Base-by-base conservation (phyloP, 495 filamentous ascomycete species). In the Penicillium robsamsonii region DNA sequence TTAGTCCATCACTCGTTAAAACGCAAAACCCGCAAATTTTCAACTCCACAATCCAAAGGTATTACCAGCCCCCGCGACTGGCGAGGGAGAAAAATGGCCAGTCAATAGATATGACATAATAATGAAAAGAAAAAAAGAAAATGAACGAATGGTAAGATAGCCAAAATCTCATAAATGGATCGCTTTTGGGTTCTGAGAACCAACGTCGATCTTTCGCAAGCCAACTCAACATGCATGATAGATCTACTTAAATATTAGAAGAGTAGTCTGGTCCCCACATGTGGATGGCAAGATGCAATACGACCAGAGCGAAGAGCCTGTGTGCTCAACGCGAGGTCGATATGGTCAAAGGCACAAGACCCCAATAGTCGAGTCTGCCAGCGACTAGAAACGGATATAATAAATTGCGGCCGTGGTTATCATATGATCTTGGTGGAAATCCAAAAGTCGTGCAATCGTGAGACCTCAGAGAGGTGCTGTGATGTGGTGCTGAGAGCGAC, bases 381-480 rank as follows among this genome's bases (percentile, higher is more conserved):
- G 63, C 56, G 58, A 62, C 58, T 64, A 53, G 31, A 50, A 63
- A 66, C 38, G 20, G 25, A 59, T 46, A 45, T 20, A 47, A 56
- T 24, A 46, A 64, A 67, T 51, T 50, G 44, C 43, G 51, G 60
- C 63, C 63, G 53, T 66, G 60, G 66, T 61, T 62, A 68, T 66
- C 66, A 56, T 66, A 61, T 64, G 57, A 61, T 60, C 45, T 60
- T 58, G 49, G 33, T 13, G 33, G 15, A 50, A 62, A 56, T 56
- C 66, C 41, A 64, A 66, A 66, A 46, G 58, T 66, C 63, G 63
- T 68, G 41, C 49, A 68, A 61, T 63, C 60, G 29, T 60, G 31
- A 63, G 38, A 31, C 12, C 46, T 30, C 30, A 33, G 17, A 42
- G 47, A 29, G 17, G 17, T 18, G 41, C 40, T 47, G n/a, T 46